Percentiles rank a stretch among this genome's conserved stretches.
Conservation (phyloP, 176 grass and related monocot genomes). For the Raddia distichophylla region DNA sequence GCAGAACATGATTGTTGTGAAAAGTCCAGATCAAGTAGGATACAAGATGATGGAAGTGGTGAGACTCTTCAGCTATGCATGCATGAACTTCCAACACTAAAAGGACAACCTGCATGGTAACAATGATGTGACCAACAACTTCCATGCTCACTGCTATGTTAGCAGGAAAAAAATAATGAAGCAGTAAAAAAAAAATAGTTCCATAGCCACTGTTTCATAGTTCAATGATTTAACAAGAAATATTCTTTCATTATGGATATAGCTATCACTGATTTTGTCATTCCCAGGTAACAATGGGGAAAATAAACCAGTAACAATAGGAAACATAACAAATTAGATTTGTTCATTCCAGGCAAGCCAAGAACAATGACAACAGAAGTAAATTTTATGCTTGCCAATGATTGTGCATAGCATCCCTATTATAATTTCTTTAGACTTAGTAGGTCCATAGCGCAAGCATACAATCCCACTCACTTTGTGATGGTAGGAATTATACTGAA, state of each 20-base stretch:
- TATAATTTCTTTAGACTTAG: background rate
- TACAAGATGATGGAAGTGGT: slow-evolving; percentile 82
- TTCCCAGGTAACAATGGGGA: slow-evolving; percentile 6
- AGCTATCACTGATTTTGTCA: slow-evolving; percentile 15
- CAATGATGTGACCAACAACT: slow-evolving; percentile 27
- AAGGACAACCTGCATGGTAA: slow-evolving; percentile 76
- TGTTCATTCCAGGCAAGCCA: slow-evolving; percentile 8
- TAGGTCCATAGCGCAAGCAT: background rate
- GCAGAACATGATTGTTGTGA: slow-evolving; percentile 67
- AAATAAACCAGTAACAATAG: slow-evolving; percentile 25
- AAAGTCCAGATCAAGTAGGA: slow-evolving; percentile 72
- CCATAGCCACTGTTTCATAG: background rate
- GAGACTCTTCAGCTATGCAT: slow-evolving; percentile 76
- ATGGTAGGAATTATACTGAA: background rate
- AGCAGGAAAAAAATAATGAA: background rate
- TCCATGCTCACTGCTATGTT: background rate
- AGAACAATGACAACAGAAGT: slow-evolving; percentile 9
- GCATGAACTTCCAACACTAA: slow-evolving; percentile 96
- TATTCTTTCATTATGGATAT: background rate
- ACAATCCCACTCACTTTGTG: background rate
- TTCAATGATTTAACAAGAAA: background rate
- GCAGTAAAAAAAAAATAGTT: slow-evolving; percentile 20
- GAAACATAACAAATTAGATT: slow-evolving; percentile 1
- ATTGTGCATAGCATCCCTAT: background rate
- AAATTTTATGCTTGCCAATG: slow-evolving; percentile 5